A percentile compares a stretch with the other conserved stretches of the same genome.
These are phyloP conservation scores for Arthrobotrys megalospora DNA, from an alignment of 2,329 filamentous ascomycete species.

Conservation along the genomic window DNA sequence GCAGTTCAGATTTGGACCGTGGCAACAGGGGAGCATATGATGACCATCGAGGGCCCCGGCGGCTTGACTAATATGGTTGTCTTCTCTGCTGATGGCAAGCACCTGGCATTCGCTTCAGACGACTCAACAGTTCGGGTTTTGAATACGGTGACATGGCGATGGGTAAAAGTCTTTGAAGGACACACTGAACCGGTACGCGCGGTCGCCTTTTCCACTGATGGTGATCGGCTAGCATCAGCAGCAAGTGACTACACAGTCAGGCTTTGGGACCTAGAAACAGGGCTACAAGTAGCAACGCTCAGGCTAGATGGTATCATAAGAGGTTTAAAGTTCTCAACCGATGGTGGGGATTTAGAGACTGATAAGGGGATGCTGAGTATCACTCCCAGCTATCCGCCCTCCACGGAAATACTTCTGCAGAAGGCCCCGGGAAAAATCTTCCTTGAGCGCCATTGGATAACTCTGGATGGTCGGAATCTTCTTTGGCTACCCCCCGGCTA, in stretches of 20 bases:
- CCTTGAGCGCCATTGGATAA: slow-evolving; percentile 8
- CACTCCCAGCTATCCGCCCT: neutral
- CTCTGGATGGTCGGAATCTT: slow-evolving; percentile 14
- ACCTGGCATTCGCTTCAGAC: neutral
- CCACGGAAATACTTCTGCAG: neutral
- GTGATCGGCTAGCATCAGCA: neutral
- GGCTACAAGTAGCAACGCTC: neutral
- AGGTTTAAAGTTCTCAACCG: neutral
- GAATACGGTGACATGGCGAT: neutral
- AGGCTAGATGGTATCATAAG: neutral
- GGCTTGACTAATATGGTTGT: neutral
- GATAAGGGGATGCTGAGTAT: neutral
- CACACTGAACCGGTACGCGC: neutral
- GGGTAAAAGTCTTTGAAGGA: slow-evolving; percentile 12
- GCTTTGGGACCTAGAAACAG: slow-evolving; percentile 6
- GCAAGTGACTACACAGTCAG: neutral
- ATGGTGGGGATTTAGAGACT: neutral
- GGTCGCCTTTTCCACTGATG: neutral
- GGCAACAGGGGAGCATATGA: neutral
- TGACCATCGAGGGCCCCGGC: neutral
- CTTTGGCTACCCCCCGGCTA: slow-evolving; percentile 6
- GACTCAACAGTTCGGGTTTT: neutral
- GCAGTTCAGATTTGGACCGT: too few species aligned
- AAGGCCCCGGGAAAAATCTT: neutral
- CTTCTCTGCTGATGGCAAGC: neutral